Evolutionary conservation across 805 yeast species (phyloP), one percentile per base, ranked within the genome.

Genomic region (Candida piceae): DNA sequence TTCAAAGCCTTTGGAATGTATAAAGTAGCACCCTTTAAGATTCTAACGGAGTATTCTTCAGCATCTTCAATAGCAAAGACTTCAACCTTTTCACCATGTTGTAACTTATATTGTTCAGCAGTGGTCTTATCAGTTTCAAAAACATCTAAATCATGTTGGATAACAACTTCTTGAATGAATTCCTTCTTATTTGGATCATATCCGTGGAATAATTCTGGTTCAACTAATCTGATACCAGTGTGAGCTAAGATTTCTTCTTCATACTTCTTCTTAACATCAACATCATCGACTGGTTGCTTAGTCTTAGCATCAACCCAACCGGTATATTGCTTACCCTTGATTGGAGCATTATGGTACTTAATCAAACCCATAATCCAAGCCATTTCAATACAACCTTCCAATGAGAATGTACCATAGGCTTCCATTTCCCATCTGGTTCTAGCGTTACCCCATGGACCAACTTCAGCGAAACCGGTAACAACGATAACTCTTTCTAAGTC

Each of bases 371-470:
- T 93, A 53, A 93, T 89, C 97, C 97, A 93, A 34, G 99, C 97
- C 95, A 93, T 89, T 70, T 93, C 98, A 59, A 93, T 83, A 58
- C 96, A 84, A 58, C 98, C 98, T 68, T 93, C 98, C 52, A 93
- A 70, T 8, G 97, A 89, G 67, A 93, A 93, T 59, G 84, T 87
- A 56, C 98, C 98, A 43, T 63, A 50, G 31, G 97, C 86, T 70
- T 93, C 98, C 95, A 93, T 93, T 67, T 93, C 97, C 98, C 98
- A 93, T 74, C 98, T 80, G 40, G 98, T 93, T 76, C 97, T 84
- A 26, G 98, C 69, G 63, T 89, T 88, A 77, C 98, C 98, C 96
- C 97, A 94, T 57, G 98, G 98, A 60, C 97, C 94, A 52, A 93
- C 97, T 69, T 93, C 99, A 46, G 96, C 72, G 70, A 90, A 93